Evolutionary conservation across 305 asterid species (phyloP), one percentile per base, ranked within the genome.

Genomic region (Coffea humblotiana): DNA sequence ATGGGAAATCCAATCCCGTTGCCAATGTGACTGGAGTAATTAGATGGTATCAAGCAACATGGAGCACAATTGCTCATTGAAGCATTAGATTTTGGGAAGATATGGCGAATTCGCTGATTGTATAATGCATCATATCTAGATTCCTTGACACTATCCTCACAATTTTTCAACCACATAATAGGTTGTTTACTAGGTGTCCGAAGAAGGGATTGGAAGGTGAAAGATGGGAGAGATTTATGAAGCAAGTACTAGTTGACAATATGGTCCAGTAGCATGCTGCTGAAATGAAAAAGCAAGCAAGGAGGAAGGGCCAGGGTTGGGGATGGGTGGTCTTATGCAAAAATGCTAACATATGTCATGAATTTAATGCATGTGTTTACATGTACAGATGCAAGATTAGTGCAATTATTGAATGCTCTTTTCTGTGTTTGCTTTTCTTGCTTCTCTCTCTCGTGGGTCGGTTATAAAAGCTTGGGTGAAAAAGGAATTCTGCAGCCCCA

Each of bases 401-500:
- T 47, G 40, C 78, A 66, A 79, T 65, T 64, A 79, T 74, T 73
- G 78, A 67, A 64, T 16, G 75, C 60, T 19, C 21, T 27, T 6
- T 67, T 49, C 13, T 52, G 45, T 48, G 19, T 77, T n/a, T 43
- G 23, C 18, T 66, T 40, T n/a, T 19, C 32, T 52, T 77, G 27
- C 29, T 77, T 48, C 37, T 72, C 68, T 40, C n/a, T 43, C 74
- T 51, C 29, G 23, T 45, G 61, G 79, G 58, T 75, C 63, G 58
- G 61, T 81, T 69, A 29, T 18, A 21, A 52, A 58, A 49, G 43
- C 43, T 54, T 48, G 47, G 61, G 58, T 77, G 79, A 16, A 81
- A 76, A 78, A n/a, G 52, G 84, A 77, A 81, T 81, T 81, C 67
- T 71, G 61, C 65, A 23, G 23, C 13, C 70, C 79, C 75, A 71